Conservation (phyloP, 495 filamentous ascomycete species). For the Penicillium fimorum region DNA sequence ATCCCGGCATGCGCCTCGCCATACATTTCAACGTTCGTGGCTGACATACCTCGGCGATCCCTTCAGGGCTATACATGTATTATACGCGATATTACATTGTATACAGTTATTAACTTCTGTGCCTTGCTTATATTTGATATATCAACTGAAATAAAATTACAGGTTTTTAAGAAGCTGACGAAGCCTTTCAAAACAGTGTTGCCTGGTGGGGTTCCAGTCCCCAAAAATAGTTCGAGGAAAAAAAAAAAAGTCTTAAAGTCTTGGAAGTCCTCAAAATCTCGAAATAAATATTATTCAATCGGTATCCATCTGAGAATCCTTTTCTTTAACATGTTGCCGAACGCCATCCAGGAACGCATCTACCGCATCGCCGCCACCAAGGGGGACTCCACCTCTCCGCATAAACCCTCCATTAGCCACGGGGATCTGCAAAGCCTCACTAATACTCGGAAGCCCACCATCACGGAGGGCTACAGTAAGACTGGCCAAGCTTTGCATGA, state of each 20-base stretch:
- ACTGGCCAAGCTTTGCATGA: slow-evolving; percentile 79
- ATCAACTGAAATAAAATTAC: neutral
- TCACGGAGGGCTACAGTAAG: slow-evolving; percentile 86
- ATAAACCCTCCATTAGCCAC: slow-evolving; percentile 82
- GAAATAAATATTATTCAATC: slow-evolving; percentile 31
- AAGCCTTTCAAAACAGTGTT: slow-evolving; percentile 19
- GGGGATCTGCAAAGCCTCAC: slow-evolving; percentile 76
- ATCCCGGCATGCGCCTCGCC: slow-evolving; percentile 4
- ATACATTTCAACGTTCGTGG: neutral
- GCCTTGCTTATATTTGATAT: neutral
- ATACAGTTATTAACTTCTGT: too few species aligned
- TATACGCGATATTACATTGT: too few species aligned
- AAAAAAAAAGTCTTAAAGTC: neutral
- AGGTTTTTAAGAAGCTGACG: slow-evolving; percentile 15
- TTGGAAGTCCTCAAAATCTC: neutral
- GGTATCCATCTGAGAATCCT: slow-evolving; percentile 48
- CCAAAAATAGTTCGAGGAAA: slow-evolving; percentile 28
- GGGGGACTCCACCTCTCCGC: slow-evolving; percentile 65
- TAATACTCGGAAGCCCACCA: slow-evolving; percentile 86
- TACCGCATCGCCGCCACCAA: slow-evolving; percentile 87
- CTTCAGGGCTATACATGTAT: neutral
- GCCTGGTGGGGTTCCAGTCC: slow-evolving; percentile 19
- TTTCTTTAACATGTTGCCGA: slow-evolving; percentile 64
- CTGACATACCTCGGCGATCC: neutral
- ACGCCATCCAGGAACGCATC: slow-evolving; percentile 88